Evolutionary conservation across 148 eudicot species (phyloP), one percentile per base, ranked within the genome.

Genomic region (Vaccinium myrtillus): DNA sequence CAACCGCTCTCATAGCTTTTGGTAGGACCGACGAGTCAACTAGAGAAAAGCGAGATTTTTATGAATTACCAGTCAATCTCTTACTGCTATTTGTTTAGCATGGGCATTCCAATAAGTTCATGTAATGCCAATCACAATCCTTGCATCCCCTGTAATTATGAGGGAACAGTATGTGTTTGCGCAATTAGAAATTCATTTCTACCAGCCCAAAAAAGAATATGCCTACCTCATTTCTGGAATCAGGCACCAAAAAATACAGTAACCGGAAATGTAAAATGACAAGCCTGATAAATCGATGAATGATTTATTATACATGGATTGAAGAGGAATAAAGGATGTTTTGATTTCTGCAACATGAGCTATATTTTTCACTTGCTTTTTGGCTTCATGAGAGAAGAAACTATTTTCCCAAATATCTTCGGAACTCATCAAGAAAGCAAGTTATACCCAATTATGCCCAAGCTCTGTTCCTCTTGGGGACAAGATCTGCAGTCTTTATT

Each of bases 401-500:
- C 32, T 12, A 67, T 12, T 25, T 67, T 67, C 30, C 7, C 23
- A 23, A 19, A 48, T 0, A 81, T 23, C 59, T 65, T 80, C 63
- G 11, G 30, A 50, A 55, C n/a, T 23, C n/a, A 11, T n/a, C 11
- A 63, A 43, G 55, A 81, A 63, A 81, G 32, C 74, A 48, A 11
- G 75, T 3, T 21, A 63, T 8, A 30, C 32, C 76, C 51, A 67
- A 27, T 65, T 84, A 97, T 71, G 99, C 99, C 98, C 99, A 97
- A 69, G 85, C 91, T 86, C 99, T 67, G 15, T 9, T 91, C 86
- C 87, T 93, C 82, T 89, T 90, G 25, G 98, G 95, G 81, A 88
- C 91, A 87, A 97, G 99, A 92, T 97, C 99, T 86, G 98, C 91
- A n/a, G 93, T 90, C 51, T 89, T 88, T 79, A 97, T 82, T 81